Percentiles rank a stretch among this genome's conserved stretches.
Evolutionary conservation across 2,329 filamentous ascomycete genomes (phyloP).

Genomic region (Claviceps africana): DNA sequence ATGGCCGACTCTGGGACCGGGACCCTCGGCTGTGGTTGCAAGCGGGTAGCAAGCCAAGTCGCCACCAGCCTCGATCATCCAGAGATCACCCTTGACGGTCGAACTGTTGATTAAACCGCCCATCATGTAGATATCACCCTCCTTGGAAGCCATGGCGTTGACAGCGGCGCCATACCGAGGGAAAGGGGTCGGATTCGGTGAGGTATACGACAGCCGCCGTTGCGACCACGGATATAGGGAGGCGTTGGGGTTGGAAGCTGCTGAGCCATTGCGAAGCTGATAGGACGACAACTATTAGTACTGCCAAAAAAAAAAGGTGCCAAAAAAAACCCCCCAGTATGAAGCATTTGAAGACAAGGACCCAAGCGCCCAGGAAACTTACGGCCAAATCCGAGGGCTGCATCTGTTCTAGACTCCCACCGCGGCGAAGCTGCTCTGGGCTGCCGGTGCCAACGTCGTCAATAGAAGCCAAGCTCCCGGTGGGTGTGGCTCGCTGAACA

Average conservation of each 20-base stretch:
- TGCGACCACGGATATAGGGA: slow-evolving; percentile 95
- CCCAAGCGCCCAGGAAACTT: slow-evolving; percentile 13
- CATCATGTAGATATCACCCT: slow-evolving; percentile 96
- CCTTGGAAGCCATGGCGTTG: slow-evolving; percentile 83
- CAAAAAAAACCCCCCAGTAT: no score
- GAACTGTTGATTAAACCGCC: slow-evolving; percentile 89
- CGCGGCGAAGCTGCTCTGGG: slow-evolving; percentile 49
- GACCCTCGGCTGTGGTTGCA: slow-evolving; percentile 81
- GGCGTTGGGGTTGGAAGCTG: slow-evolving; percentile 46
- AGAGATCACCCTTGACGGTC: slow-evolving; percentile 91
- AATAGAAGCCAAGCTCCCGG: slow-evolving; percentile 64
- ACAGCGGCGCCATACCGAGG: slow-evolving; percentile 94
- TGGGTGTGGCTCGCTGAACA: slow-evolving; percentile 52
- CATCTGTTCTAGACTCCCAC: slow-evolving; percentile 36
- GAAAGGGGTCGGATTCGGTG: slow-evolving; percentile 72
- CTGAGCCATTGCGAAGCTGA: slow-evolving; percentile 42
- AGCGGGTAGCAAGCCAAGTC: slow-evolving; percentile 86
- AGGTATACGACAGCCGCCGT: slow-evolving; percentile 71
- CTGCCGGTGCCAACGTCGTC: slow-evolving; percentile 44
- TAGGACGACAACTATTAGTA: not conserved
- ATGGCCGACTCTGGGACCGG: slow-evolving; percentile 88
- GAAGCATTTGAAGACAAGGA: not conserved
- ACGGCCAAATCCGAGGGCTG: slow-evolving; percentile 27
- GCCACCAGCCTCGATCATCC: slow-evolving; percentile 88
- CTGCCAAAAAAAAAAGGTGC: not conserved